These are phyloP conservation scores for Schoenoplectus triqueter DNA, from an alignment of 202 grass and related monocot genomes.

Conservation along the genomic window DNA sequence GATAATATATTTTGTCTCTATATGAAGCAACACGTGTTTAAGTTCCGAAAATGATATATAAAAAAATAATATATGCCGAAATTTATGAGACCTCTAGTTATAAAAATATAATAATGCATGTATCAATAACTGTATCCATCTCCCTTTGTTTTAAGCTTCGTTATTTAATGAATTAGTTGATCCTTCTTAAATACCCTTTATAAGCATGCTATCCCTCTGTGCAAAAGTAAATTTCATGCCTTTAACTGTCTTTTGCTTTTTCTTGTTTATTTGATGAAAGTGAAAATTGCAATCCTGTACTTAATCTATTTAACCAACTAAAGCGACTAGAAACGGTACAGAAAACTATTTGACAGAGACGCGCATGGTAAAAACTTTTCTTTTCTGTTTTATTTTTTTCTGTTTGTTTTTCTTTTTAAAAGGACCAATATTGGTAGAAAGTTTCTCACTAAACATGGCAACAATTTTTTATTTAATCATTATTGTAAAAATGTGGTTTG, in stretches of 20 bases:
- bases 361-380: slow-evolving; percentile 20
- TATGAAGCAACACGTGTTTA: too few relatives aligned
- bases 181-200: neutral
- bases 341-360: slow-evolving; percentile 22
- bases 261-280: neutral
- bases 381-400: slow-evolving; percentile 1
- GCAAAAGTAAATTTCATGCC: slow-evolving; percentile 24
- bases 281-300: neutral
- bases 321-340: neutral
- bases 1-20: too few relatives aligned
- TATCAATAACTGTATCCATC: too few relatives aligned
- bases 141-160: neutral
- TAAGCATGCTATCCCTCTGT: slow-evolving; percentile 29
- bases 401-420: neutral
- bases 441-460: neutral
- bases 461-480: neutral
- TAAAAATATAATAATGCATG: too few relatives aligned
- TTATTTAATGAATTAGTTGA: neutral
- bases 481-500: neutral
- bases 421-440: neutral
- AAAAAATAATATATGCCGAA: too few relatives aligned
- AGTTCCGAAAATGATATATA: too few relatives aligned
- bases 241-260: slow-evolving; percentile 14
- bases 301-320: slow-evolving; percentile 24
- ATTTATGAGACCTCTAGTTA: too few relatives aligned